Percentiles rank a stretch among this genome's conserved stretches.
Conservation (phyloP, 768 basidiomycete genomes). For the Psilocybe cyanescens region DNA sequence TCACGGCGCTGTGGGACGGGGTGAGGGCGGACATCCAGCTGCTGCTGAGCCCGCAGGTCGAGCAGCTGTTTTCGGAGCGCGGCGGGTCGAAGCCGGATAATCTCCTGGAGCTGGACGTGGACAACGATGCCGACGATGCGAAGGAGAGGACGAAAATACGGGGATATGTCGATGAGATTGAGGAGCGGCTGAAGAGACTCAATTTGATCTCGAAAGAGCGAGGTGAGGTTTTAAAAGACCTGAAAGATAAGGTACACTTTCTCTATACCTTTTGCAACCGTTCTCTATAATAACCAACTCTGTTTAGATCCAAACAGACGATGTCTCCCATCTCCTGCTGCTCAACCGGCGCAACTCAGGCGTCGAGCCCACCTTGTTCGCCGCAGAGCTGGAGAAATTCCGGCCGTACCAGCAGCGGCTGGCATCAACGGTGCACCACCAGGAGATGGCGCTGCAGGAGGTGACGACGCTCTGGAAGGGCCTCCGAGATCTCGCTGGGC, state of each 20-base stretch:
- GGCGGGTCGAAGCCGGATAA: constrained; percentile 39
- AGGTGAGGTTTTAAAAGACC: constrained; percentile 84
- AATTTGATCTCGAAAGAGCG: constrained; percentile 87
- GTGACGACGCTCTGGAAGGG: constrained; percentile 73
- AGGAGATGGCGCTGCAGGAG: constrained; percentile 75
- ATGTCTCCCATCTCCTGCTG: constrained; percentile 92
- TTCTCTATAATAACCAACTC: not conserved
- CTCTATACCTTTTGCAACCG: not conserved
- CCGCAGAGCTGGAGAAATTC: constrained; percentile 95
- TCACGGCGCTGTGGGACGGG: constrained; percentile 71
- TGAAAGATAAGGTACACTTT: constrained; percentile 86
- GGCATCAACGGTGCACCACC: constrained; percentile 75
- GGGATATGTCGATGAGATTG: constrained; percentile 71
- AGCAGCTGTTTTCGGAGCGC: constrained; percentile 65
- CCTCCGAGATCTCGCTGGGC: constrained; percentile 73
- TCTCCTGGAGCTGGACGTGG: constrained; percentile 71
- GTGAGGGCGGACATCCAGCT: constrained; percentile 67
- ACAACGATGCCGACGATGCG: constrained; percentile 62
- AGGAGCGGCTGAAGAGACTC: constrained; percentile 75
- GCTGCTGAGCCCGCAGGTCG: constrained; percentile 61
- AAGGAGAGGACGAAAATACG: constrained; percentile 71
- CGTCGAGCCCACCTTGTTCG: constrained; percentile 88
- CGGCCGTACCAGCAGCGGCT: constrained; percentile 87
- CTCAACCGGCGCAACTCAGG: constrained; percentile 85
- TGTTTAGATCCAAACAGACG: constrained; percentile 87